phyloP scores from a whole-genome alignment of 73 alveolate species.

The Paramecium sexaurelia region DNA sequence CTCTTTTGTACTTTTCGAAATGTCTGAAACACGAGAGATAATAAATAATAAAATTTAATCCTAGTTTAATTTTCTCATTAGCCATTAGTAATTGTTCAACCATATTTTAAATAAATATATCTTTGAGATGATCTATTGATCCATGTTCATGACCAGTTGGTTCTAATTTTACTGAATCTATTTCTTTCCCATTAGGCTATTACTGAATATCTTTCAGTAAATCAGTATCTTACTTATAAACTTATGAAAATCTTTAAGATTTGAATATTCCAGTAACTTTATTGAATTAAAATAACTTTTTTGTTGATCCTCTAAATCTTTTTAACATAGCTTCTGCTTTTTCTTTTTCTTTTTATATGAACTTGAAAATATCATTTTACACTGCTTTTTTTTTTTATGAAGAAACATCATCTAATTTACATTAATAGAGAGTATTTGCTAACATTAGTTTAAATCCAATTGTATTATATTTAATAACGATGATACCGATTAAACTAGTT shows the following conservation, averaged over 20 bases:
- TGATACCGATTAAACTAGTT: not conserved
- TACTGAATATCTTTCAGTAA: not conserved
- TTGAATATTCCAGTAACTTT: not conserved
- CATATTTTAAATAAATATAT: not conserved
- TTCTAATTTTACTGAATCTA: slow-evolving; percentile 8
- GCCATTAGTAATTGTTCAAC: not conserved
- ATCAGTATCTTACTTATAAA: not conserved
- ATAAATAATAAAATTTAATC: not conserved
- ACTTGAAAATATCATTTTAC: not conserved
- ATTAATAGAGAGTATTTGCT: not conserved
- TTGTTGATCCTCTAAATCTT: not conserved
- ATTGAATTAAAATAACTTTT: not conserved
- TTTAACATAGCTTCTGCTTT: slow-evolving; percentile 10
- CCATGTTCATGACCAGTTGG: slow-evolving; percentile 5
- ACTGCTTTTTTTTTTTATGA: not conserved
- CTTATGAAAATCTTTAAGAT: not conserved
- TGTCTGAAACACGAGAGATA: slow-evolving; percentile 37
- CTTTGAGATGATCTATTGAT: not conserved
- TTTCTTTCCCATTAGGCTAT: not conserved
- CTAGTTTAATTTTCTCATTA: not conserved
- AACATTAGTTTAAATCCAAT: slow-evolving; percentile 4
- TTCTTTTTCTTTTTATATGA: not conserved
- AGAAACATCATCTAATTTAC: not conserved
- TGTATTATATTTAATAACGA: not conserved
- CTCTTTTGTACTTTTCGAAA: not conserved